A percentile compares a stretch with the other conserved stretches of the same genome.
These are phyloP conservation scores for Pseudoscleropodium purum DNA, from an alignment of 225 moss, liverwort and hornwort species.

Conservation along the genomic window DNA sequence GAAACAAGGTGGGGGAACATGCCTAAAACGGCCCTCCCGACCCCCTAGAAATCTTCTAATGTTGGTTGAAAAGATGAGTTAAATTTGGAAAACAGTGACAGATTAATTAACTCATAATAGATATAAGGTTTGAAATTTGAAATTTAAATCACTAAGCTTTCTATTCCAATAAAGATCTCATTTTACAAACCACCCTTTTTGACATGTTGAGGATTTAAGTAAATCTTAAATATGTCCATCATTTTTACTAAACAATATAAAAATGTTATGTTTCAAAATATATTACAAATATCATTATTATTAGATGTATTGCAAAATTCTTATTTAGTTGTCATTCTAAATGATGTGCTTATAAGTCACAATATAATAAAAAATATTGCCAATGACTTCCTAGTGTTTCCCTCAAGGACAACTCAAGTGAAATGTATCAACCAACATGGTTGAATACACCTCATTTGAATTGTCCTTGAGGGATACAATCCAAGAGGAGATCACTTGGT, in stretches of 20 bases:
- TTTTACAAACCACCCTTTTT: background rate
- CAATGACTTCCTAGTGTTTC: background rate
- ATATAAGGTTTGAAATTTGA: background rate
- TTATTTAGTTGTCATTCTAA: accelerated
- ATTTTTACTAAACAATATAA: background rate
- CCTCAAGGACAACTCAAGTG: accelerated
- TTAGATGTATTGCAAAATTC: background rate
- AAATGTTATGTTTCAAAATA: background rate
- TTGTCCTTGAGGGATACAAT: accelerated
- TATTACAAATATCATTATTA: background rate
- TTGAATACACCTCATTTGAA: background rate
- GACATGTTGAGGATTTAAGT: background rate
- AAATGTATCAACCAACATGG: background rate
- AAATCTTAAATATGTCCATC: too few relatives aligned
- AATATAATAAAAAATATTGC: too few relatives aligned
- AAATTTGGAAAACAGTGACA: too few relatives aligned
- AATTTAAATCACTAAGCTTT: background rate
- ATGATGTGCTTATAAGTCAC: background rate
- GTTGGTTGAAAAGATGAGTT: background rate
- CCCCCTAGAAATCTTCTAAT: too few relatives aligned
- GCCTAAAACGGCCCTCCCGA: too few relatives aligned
- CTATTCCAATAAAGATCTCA: background rate
- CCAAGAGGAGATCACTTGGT: background rate
- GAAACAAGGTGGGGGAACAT: too few relatives aligned
- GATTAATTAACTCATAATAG: too few relatives aligned